These are phyloP conservation scores for Botryotinia globosa DNA, from an alignment of 2,329 filamentous ascomycete genomes.

Conservation along the genomic window DNA sequence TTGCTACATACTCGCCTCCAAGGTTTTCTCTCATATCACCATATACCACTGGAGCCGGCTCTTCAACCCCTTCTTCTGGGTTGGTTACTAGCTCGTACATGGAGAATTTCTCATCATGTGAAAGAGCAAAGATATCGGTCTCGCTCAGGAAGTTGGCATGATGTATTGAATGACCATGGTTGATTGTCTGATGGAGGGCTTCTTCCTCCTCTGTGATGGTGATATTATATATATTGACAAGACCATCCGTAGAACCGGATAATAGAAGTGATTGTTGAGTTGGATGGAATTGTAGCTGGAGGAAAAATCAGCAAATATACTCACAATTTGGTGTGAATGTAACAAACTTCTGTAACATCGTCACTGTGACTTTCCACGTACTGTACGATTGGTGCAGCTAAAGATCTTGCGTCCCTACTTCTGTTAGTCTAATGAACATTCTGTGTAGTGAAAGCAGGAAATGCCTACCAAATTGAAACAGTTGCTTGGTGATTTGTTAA, in stretches of 20 bases:
- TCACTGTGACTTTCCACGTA: constrained; percentile 67
- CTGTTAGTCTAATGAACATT: constrained; percentile 10
- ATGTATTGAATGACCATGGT: constrained; percentile 72
- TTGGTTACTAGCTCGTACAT: constrained; percentile 68
- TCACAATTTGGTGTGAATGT: not conserved
- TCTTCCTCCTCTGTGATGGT: constrained; percentile 72
- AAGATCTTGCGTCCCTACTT: constrained; percentile 56
- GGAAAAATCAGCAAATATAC: constrained; percentile 32
- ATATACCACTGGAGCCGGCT: constrained; percentile 51
- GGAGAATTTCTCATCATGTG: constrained; percentile 74
- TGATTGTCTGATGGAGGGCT: constrained; percentile 72
- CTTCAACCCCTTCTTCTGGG: constrained; percentile 54
- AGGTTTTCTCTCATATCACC: constrained; percentile 67
- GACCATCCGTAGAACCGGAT: constrained; percentile 75
- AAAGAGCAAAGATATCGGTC: constrained; percentile 67
- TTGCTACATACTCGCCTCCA: constrained; percentile 70
- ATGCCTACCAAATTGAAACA: constrained; percentile 57
- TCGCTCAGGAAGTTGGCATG: constrained; percentile 67
- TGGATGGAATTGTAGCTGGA: constrained; percentile 60
- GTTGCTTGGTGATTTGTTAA: constrained; percentile 61
- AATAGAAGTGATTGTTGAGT: constrained; percentile 59
- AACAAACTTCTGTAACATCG: constrained; percentile 58
- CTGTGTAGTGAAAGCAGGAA: not conserved
- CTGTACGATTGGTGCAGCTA: constrained; percentile 47
- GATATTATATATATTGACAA: constrained; percentile 75